Evolutionary conservation across 2,329 filamentous ascomycete genomes (phyloP).

Genomic region (Diaporthe ilicicola): DNA sequence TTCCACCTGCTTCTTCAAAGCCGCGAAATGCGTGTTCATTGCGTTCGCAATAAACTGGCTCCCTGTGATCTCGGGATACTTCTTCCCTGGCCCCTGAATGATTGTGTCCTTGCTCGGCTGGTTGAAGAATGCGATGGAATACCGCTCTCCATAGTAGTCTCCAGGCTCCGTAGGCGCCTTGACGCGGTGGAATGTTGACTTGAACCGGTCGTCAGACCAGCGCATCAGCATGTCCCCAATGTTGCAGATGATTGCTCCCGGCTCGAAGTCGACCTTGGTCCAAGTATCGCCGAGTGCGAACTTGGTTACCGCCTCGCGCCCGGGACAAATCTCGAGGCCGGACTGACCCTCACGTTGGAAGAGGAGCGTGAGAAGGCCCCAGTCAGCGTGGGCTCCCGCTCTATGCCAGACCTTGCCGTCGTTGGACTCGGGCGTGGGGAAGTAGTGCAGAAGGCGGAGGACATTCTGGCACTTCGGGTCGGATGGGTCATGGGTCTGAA

Average conservation of each 20-base stretch:
- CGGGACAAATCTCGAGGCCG: conserved; percentile 66
- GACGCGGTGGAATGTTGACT: conserved; percentile 66
- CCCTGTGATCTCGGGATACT: conserved; percentile 63
- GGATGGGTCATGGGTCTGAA: conserved; percentile 58
- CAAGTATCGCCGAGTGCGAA: conserved; percentile 64
- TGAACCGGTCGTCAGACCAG: conserved; percentile 68
- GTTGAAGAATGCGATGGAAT: conserved; percentile 69
- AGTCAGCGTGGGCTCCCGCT: conserved; percentile 67
- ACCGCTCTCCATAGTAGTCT: conserved; percentile 61
- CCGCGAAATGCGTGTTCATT: conserved; percentile 61
- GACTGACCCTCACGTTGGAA: conserved; percentile 64
- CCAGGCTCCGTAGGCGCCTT: conserved; percentile 41
- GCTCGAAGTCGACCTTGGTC: conserved; percentile 61
- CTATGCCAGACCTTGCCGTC: conserved; percentile 53
- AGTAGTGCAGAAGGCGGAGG: conserved; percentile 50
- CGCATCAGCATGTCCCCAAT: conserved; percentile 67
- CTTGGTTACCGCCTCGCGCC: conserved; percentile 60
- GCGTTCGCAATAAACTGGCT: conserved; percentile 63
- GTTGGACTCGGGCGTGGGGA: conserved; percentile 32
- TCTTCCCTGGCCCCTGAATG: conserved; percentile 63
- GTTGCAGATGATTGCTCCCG: conserved; percentile 63
- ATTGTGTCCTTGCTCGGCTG: conserved; percentile 62
- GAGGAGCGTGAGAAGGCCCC: conserved; percentile 65
- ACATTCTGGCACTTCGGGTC: conserved; percentile 61
- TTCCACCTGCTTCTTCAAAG: conserved; percentile 34